A percentile compares a stretch with the other conserved stretches of the same genome.
Evolutionary conservation across 805 yeast genomes (phyloP).

Genomic region (Myxozyma geophila): DNA sequence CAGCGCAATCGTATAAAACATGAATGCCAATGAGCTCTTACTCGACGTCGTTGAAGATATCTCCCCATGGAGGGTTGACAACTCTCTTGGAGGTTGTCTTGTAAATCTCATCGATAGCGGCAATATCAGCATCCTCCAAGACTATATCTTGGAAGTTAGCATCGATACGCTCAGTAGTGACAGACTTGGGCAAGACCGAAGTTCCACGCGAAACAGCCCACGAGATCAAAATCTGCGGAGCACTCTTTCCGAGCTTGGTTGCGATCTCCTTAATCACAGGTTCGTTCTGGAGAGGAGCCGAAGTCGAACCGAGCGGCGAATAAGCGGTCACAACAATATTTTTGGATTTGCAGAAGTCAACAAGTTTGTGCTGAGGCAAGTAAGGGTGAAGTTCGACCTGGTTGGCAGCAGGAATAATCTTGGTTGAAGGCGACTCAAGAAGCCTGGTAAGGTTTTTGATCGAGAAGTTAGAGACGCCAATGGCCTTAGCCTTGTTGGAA

Average conservation of each 20-base stretch:
- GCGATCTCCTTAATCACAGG: slow-evolving; percentile 61
- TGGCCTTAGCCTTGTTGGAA: slow-evolving; percentile 58
- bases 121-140: slow-evolving; percentile 51
- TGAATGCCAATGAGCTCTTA: not conserved
- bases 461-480: slow-evolving; percentile 81
- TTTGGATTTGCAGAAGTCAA: slow-evolving; percentile 57
- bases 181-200: slow-evolving; percentile 69
- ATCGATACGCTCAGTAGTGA: slow-evolving; percentile 64
- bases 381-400: slow-evolving; percentile 82
- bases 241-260: slow-evolving; percentile 55
- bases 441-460: slow-evolving; percentile 35
- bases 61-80: slow-evolving; percentile 37
- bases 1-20: too few relatives aligned
- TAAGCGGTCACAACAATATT: slow-evolving; percentile 71
- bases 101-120: slow-evolving; percentile 41
- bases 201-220: slow-evolving; percentile 64
- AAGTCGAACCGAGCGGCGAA: slow-evolving; percentile 69
- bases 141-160: slow-evolving; percentile 49
- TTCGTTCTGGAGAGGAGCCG: slow-evolving; percentile 46
- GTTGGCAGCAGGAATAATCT: slow-evolving; percentile 66
- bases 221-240: slow-evolving; percentile 61
- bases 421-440: slow-evolving; percentile 41
- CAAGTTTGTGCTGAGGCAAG: slow-evolving; percentile 66
- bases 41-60: slow-evolving; percentile 35
- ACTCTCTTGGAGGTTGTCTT: slow-evolving; percentile 30